phyloP scores from a whole-genome alignment of 2,329 filamentous ascomycete species.

The Fusarium secorum region DNA sequence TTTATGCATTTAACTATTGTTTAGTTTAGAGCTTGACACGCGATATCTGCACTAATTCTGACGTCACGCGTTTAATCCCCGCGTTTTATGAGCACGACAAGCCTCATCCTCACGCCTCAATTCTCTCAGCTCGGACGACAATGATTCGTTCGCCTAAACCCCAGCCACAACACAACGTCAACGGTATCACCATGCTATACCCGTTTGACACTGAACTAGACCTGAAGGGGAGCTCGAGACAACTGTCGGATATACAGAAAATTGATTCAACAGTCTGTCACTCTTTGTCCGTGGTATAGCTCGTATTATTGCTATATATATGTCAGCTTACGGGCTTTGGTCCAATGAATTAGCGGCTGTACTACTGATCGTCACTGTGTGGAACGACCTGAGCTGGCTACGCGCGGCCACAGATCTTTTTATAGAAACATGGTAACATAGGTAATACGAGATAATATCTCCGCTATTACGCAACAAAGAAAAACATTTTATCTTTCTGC shows the following conservation, averaged over 20 bases:
- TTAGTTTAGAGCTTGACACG: background rate
- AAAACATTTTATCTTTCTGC: background rate
- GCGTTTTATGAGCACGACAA: background rate
- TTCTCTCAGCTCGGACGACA: fast-evolving
- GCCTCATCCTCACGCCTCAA: fast-evolving
- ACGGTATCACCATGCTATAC: background rate
- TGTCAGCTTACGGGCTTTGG: background rate
- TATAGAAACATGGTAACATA: constrained; percentile 18
- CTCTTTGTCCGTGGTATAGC: background rate
- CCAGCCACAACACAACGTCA: background rate
- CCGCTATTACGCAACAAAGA: background rate
- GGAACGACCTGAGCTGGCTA: constrained; percentile 2
- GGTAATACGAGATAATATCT: background rate
- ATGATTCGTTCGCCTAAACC: background rate
- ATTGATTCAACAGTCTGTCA: background rate
- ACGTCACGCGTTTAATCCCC: background rate
- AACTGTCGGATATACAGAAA: background rate
- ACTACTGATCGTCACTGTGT: background rate
- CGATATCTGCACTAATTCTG: fast-evolving
- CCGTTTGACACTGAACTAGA: background rate
- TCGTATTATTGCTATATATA: background rate
- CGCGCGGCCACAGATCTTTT: constrained; percentile 18
- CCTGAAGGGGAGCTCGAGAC: background rate
- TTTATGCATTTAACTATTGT: background rate
- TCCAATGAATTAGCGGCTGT: background rate